Evolutionary conservation across 2,329 filamentous ascomycete species (phyloP), one percentile per base, ranked within the genome.

Genomic region (Fusarium praegraminearum): DNA sequence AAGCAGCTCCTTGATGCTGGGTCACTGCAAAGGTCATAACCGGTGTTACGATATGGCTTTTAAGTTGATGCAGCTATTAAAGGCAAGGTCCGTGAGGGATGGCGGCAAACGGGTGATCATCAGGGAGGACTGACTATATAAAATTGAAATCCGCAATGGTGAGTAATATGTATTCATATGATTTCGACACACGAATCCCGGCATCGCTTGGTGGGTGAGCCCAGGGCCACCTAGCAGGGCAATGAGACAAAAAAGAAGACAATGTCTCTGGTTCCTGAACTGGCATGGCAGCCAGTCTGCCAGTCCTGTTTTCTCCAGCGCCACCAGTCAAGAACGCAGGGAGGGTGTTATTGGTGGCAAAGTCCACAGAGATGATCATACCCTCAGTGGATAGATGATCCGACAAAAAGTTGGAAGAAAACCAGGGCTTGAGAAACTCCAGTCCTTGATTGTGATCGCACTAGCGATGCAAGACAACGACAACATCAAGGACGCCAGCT

Each of bases 141-240:
- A 66, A 55, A 70, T 67, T 26, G 52, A 69, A 69, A 69, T 62
- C 56, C 67, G 35, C 32, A 59, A 43, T 35, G 33, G 24, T 46
- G 50, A 43, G 67, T 62, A 65, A 59, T 62, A 41, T 56, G 58
- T 62, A 41, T 56, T 22, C 50, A 28, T 62, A 22, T 32, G 28
- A 46, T 67, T 28, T 30, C 18, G 64, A 63, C 47, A 53, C 36
- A 43, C 47, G 41, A 30, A 45, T 50, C 35, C 44, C 16, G 36
- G 51, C 26, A 61, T 57, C 44, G 28, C 47, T 20, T 45, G 51
- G 43, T 43, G 12, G 28, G 7, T 33, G 28, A 43, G 20, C 8
- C 20, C 12, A 43, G 24, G 47, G 53, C 63, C 32, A 69, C 60
- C 54, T 35, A 69, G 70, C 47, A 71, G 63, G 26, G 50, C 22